Evolutionary conservation across 2,329 filamentous ascomycete species (phyloP), one percentile per base, ranked within the genome.

Genomic region (Fusarium sp.): DNA sequence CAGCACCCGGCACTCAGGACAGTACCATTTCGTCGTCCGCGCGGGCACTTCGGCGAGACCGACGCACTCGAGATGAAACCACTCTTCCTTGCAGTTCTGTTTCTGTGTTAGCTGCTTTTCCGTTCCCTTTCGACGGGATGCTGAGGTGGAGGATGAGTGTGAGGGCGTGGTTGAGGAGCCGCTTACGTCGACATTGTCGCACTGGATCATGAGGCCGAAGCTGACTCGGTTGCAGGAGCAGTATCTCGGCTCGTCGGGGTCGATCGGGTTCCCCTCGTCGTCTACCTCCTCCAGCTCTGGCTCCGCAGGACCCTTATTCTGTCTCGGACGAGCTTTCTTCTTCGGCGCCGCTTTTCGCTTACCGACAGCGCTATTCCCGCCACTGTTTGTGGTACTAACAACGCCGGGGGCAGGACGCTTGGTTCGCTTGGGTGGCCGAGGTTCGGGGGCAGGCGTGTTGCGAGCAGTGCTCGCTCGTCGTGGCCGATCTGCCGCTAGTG

Each of bases 51-150:
- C 87, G 12, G 87, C 85, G 37, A 97, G 85, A 6, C 88, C 91
- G 7, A 97, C 92, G 78, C 94, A 97, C 72, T 91, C 90, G 45
- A 97, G 87, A 80, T 97, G 94, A 81, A 96, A 97, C 94, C 94
- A 97, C 82, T 96, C 93, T 72, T 91, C 90, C 76, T 94, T 91
- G 84, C 94, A 97, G 83, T 93, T 85, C 84, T 88, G 78, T 73
- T 20, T 40, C n/a, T 32, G 32, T 22, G 63, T 77, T 72, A 79
- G 76, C 67, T 67, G 63, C 30, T 33, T 67, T 40, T 71, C 50
- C 45, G 61, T 58, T 45, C 69, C 58, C 30, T 64, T 69, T 14
- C 40, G 45, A 40, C 37, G 35, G n/a, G 62, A 52, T 52, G 37
- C 35, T 70, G 64, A 63, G 54, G 50, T 63, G 57, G 47, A 68